Evolutionary conservation across 2,329 filamentous ascomycete species (phyloP).

Genomic region (Stachybotrys chlorohalonatus): DNA sequence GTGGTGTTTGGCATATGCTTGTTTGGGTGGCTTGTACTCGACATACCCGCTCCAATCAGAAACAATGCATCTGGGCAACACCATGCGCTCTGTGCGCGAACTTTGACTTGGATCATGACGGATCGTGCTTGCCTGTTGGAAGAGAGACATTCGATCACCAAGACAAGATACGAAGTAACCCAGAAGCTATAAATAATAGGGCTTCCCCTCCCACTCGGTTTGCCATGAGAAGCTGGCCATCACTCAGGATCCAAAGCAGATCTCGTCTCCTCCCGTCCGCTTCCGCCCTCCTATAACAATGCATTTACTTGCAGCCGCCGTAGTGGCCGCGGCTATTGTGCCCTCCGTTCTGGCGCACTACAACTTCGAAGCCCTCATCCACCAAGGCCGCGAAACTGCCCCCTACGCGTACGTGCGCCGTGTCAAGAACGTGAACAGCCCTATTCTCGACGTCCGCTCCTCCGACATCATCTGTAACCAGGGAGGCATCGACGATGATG

Average conservation of each 20-base stretch:
- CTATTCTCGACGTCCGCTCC: neutral
- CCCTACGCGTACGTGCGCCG: conserved; percentile 10
- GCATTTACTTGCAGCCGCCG: neutral
- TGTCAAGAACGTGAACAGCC: conserved; percentile 5
- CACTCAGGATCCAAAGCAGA: neutral
- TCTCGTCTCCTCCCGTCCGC: neutral
- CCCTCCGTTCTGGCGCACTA: conserved; percentile 8
- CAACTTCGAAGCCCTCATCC: conserved; percentile 10
- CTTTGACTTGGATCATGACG: neutral
- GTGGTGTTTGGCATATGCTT: too few relatives aligned
- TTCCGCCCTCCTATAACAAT: neutral
- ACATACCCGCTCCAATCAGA: too few relatives aligned
- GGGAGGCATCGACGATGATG: neutral
- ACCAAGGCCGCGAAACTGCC: conserved; percentile 8
- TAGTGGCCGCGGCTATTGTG: neutral
- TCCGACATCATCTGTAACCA: neutral
- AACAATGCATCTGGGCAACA: too few relatives aligned
- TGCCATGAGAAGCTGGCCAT: too few relatives aligned
- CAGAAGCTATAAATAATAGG: neutral
- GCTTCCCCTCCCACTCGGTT: too few relatives aligned
- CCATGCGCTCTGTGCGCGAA: too few relatives aligned
- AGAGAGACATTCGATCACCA: neutral
- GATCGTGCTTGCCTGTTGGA: neutral
- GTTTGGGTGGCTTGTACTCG: too few relatives aligned
- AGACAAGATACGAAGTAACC: neutral